Evolutionary conservation across 768 basidiomycete genomes (phyloP), one percentile per base, ranked within the genome.

Genomic region (Hygrocybe punicea): DNA sequence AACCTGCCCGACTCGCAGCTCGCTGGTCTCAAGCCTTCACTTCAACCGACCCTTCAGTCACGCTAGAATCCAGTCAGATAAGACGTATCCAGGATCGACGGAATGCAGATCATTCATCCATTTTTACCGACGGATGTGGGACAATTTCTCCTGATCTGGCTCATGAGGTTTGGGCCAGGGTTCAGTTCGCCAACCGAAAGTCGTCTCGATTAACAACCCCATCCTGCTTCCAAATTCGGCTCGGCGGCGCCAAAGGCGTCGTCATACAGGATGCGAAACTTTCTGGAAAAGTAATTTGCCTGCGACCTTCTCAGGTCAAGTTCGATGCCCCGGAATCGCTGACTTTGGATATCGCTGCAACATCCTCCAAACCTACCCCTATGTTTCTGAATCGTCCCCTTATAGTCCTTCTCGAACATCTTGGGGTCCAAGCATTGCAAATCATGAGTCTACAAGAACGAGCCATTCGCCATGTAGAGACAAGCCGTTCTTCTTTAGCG

Each of bases 21-120:
- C 73, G 81, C 21, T 78, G 82, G 76, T 73, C 78, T 24, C 82
- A 82, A 63, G 80, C 78, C 1, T 83, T 83, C 62, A 78, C 81
- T 1, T 71, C 79, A 1, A 81, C 81, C 0, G 78, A 81, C 42
- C 75, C 81, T 0, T 79, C 76, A 0, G 67, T 81, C 14, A 63
- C 68, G 3, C 66, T 82, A 19, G 53, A 63, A 29, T 55, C 56
- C 11, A 51, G 72, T 14, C 71, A 81, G 60, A 76, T 83, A 21
- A 4, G 4, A 2, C 40, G 0, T 11, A 68, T 70, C 19, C 46
- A 59, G 4, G 76, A 80, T 60, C 67, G 63, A n/a, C 56, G 3
- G 34, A 72, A 75, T 5, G 51, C 56, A 2, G 39, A n/a, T 21
- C 61, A 58, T 23, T 47, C 45, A 4, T 69, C 65, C 23, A 58